Conservation (phyloP, 2,329 filamentous ascomycete genomes). For the Hymenoscyphus albidus region DNA sequence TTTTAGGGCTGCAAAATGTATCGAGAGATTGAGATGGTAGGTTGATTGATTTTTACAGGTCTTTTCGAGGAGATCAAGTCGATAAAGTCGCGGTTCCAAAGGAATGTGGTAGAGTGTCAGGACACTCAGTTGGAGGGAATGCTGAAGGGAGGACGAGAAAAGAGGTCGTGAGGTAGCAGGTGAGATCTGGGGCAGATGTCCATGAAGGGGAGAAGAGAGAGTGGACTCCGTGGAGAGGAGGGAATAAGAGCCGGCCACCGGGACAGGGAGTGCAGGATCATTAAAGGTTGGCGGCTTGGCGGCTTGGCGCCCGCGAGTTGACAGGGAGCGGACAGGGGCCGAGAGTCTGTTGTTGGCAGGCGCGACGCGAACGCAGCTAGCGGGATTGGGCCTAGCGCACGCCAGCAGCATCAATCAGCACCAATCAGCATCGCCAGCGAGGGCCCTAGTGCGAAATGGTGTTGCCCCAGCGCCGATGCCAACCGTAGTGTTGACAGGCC, state of each 20-base stretch:
- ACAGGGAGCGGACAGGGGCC: background rate
- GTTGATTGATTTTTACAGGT: conserved; percentile 10
- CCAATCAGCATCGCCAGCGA: background rate
- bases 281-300: background rate
- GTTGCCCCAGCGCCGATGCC: background rate
- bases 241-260: conserved; percentile 3
- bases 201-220: conserved; percentile 9
- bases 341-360: background rate
- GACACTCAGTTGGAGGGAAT: conserved; percentile 35
- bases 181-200: conserved; percentile 21
- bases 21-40: conserved; percentile 11
- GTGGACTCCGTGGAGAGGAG: background rate
- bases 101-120: conserved; percentile 37
- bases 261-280: conserved; percentile 3
- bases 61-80: conserved; percentile 14
- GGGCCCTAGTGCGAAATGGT: background rate
- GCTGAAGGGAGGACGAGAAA: conserved; percentile 20
- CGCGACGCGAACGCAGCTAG: background rate
- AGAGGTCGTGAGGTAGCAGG: conserved; percentile 14
- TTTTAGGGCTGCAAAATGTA: conserved; percentile 12
- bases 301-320: background rate
- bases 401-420: background rate
- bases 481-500: background rate
- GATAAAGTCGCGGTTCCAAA: conserved; percentile 35
- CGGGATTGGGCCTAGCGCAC: background rate